These are phyloP conservation scores for Candida piceae DNA, from an alignment of 805 yeast species.

Conservation along the genomic window DNA sequence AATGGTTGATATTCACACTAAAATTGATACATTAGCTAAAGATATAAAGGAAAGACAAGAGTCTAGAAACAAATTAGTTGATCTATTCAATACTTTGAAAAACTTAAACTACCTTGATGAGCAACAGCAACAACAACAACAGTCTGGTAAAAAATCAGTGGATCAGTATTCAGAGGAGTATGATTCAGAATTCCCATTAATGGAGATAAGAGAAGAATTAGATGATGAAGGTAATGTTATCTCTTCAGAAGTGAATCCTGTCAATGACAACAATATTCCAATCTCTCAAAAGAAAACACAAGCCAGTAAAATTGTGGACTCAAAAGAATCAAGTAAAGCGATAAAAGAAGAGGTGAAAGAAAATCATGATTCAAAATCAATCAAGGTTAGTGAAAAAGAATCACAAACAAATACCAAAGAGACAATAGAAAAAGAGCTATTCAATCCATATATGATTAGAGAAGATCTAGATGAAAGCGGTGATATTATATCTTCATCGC, in stretches of 20 bases:
- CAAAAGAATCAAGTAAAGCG: too few species aligned
- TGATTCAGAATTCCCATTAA: conserved; percentile 54
- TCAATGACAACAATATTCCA: conserved; percentile 1
- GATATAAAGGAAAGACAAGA: conserved; percentile 34
- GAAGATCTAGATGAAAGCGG: conserved; percentile 82
- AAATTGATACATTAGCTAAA: conserved; percentile 19
- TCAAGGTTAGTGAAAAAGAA: too few species aligned
- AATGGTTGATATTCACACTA: conserved; percentile 8
- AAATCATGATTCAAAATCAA: too few species aligned
- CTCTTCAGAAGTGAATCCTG: conserved; percentile 37
- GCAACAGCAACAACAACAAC: too few species aligned
- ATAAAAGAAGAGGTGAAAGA: too few species aligned
- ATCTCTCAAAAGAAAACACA: too few species aligned
- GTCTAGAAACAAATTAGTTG: conserved; percentile 23
- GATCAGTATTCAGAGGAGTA: too few species aligned
- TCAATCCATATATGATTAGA: conserved; percentile 55
- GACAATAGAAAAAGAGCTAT: too few species aligned
- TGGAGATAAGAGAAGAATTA: conserved; percentile 80
- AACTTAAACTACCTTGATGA: conserved; percentile 24
- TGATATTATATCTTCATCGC: conserved; percentile 25
- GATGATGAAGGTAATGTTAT: conserved; percentile 80
- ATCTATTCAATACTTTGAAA: conserved; percentile 22
- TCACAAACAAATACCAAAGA: too few species aligned
- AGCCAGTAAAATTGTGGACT: too few species aligned
- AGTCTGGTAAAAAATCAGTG: too few species aligned